Percentiles rank a stretch among this genome's conserved stretches.
Conservation (phyloP, 352 stramenopile genomes). For the Lagenidium giganteum region DNA sequence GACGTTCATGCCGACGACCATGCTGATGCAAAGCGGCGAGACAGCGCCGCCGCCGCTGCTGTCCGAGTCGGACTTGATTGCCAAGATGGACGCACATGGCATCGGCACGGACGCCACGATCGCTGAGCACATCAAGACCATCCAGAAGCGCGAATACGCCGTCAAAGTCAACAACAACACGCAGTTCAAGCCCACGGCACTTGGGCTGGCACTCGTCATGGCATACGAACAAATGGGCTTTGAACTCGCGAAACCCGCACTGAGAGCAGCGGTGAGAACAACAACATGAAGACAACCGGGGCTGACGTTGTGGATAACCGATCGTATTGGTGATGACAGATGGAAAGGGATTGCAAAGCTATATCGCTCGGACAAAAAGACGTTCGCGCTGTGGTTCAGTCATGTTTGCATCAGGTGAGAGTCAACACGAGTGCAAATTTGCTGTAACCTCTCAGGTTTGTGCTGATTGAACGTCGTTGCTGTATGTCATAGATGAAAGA, state of each 20-base stretch:
- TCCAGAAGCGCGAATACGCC: constrained; percentile 97
- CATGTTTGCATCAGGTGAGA: constrained; percentile 86
- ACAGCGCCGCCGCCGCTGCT: constrained; percentile 87
- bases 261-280: constrained; percentile 77
- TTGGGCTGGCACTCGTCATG: constrained; percentile 87
- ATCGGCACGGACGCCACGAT: constrained; percentile 96
- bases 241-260: constrained; percentile 94
- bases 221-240: constrained; percentile 94
- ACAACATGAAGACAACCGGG: background rate
- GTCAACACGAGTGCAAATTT: background rate
- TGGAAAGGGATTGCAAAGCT: constrained; percentile 91
- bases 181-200: constrained; percentile 91
- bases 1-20: constrained; percentile 58
- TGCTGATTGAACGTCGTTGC: background rate
- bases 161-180: constrained; percentile 92
- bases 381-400: constrained; percentile 60
- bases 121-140: constrained; percentile 98
- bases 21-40: constrained; percentile 64
- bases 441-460: background rate
- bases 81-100: constrained; percentile 93
- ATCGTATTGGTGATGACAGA: constrained; percentile 31
- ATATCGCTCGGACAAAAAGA: constrained; percentile 81
- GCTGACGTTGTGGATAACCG: background rate
- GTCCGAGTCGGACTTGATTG: constrained; percentile 91
- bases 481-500: constrained; percentile 48